phyloP scores from a whole-genome alignment of 2,329 filamentous ascomycete genomes.

The Ceratocystis papillata region DNA sequence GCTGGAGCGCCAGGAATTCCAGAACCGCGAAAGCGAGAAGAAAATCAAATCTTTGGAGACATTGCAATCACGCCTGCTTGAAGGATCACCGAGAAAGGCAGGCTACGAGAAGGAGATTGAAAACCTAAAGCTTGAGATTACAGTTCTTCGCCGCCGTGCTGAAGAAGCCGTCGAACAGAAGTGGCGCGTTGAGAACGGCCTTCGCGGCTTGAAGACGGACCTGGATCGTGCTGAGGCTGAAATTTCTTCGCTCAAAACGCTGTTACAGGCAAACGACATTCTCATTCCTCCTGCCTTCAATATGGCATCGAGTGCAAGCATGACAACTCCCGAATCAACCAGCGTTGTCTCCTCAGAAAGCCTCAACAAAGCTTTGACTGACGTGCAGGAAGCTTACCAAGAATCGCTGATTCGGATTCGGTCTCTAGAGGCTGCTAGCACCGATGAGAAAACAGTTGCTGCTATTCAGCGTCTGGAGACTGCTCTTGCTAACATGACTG shows the following conservation, averaged over 20 bases:
- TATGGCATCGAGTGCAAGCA: constrained; percentile 32
- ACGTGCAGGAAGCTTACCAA: constrained; percentile 61
- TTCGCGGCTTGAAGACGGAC: constrained; percentile 87
- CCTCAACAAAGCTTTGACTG: constrained; percentile 61
- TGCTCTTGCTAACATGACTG: constrained; percentile 57
- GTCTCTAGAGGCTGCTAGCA: constrained; percentile 45
- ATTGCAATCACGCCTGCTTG: constrained; percentile 64
- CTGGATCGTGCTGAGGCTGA: constrained; percentile 91
- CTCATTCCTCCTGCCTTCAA: constrained; percentile 53
- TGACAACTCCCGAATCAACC: constrained; percentile 27
- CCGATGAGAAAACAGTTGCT: constrained; percentile 49
- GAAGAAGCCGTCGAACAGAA: constrained; percentile 94
- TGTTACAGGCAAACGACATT: constrained; percentile 77
- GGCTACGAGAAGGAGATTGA: constrained; percentile 78
- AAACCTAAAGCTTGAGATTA: constrained; percentile 72
- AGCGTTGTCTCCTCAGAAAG: constrained; percentile 53
- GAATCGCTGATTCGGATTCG: constrained; percentile 57
- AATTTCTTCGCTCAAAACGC: constrained; percentile 65
- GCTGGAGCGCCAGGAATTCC: constrained; percentile 72
- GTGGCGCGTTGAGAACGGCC: constrained; percentile 86
- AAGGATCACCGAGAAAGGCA: constrained; percentile 57
- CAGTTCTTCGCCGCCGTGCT: constrained; percentile 69
- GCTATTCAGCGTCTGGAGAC: constrained; percentile 57
- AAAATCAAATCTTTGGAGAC: constrained; percentile 64
- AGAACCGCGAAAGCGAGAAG: constrained; percentile 74